A percentile compares a stretch with the other conserved stretches of the same genome.
Conservation (phyloP, 1,284 basidiomycete species). For the Ustilago hordei region DNA sequence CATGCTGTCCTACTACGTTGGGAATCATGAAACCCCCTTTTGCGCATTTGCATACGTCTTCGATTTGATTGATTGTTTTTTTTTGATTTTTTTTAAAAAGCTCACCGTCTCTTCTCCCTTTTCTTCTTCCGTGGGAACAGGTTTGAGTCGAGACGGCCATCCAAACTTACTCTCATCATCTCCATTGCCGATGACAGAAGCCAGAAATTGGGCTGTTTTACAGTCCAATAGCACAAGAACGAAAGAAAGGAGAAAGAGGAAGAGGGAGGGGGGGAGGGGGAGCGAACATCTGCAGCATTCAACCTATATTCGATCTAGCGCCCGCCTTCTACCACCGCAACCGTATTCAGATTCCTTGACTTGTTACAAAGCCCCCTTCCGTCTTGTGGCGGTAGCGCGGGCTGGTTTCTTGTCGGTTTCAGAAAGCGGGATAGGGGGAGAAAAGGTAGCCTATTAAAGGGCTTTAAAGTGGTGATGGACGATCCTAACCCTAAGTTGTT, state of each 20-base stretch:
- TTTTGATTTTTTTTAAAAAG: conserved; percentile 3
- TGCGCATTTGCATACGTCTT: not conserved
- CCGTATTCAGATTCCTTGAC: conserved; percentile 1
- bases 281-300: conserved; percentile 24
- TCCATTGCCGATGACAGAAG: conserved; percentile 20
- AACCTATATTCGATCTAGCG: conserved; percentile 47
- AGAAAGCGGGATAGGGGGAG: not conserved
- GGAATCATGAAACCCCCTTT: not conserved
- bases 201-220: not conserved
- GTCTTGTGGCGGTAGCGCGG: not conserved
- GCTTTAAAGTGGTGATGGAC: conserved; percentile 52
- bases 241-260: not conserved
- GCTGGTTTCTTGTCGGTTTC: conserved; percentile 5
- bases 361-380: not conserved
- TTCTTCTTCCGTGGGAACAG: not conserved
- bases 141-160: not conserved
- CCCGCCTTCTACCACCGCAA: conserved; percentile 30
- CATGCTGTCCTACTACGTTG: not conserved
- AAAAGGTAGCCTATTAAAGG: conserved; percentile 9
- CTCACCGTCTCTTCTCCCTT: conserved; percentile 19
- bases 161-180: not conserved
- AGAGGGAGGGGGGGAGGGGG: not conserved
- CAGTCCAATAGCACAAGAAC: not conserved
- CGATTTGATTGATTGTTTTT: not conserved
- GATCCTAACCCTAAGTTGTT: conserved; percentile 62